Conservation (phyloP, 768 basidiomycete genomes). For the Leccinum imitatum region DNA sequence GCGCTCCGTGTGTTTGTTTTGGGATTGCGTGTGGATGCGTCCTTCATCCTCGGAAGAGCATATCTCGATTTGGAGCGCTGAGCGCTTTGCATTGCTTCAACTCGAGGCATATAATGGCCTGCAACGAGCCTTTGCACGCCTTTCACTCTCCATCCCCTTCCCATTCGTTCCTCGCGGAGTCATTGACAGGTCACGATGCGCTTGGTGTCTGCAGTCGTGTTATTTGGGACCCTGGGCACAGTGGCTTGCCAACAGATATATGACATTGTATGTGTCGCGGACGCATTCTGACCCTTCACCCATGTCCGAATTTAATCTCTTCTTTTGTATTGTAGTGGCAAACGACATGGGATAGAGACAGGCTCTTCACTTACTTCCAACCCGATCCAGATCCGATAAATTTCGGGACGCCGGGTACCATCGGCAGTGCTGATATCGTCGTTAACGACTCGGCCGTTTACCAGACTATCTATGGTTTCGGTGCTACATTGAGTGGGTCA, state of each 20-base stretch:
- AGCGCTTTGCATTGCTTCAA: background rate
- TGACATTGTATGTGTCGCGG: constrained; percentile 43
- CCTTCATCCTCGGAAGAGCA: constrained; percentile 3
- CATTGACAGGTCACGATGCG: constrained; percentile 11
- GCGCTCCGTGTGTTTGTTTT: background rate
- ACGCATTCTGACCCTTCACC: constrained; percentile 1
- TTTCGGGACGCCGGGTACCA: constrained; percentile 46
- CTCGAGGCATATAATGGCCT: constrained; percentile 19
- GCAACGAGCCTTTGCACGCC: background rate
- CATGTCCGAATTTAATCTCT: background rate
- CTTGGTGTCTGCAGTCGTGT: constrained; percentile 15
- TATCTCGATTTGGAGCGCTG: constrained; percentile 7
- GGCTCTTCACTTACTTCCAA: constrained; percentile 32
- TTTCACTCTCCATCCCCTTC: constrained; percentile 2
- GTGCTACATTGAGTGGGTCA: constrained; percentile 58
- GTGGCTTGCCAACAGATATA: constrained; percentile 51
- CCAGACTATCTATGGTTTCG: constrained; percentile 68
- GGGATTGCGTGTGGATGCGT: background rate
- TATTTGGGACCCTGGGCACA: constrained; percentile 20
- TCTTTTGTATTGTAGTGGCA: constrained; percentile 49
- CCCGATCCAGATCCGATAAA: constrained; percentile 32
- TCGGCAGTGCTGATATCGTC: constrained; percentile 61
- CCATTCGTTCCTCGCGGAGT: background rate
- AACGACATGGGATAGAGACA: constrained; percentile 40
- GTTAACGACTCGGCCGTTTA: constrained; percentile 54